phyloP scores from a whole-genome alignment of 768 basidiomycete species.

The Podaxis rugospora region DNA sequence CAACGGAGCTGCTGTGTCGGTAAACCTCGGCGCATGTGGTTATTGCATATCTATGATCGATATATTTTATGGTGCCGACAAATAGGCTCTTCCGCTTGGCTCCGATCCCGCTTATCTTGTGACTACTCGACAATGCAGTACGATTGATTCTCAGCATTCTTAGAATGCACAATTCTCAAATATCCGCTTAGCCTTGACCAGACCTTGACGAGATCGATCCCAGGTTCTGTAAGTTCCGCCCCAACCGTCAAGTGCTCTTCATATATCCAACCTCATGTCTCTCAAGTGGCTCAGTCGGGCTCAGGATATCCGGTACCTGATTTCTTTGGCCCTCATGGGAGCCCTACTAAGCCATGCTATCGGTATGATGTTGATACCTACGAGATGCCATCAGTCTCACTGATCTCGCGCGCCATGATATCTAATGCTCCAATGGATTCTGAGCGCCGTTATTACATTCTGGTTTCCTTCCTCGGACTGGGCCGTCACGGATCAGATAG shows the following conservation, averaged over 20 bases:
- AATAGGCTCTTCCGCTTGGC: constrained; percentile 11
- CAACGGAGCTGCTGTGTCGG: constrained; percentile 31
- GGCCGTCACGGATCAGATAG: constrained; percentile 34
- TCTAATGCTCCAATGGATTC: neutral
- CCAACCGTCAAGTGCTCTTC: too few species aligned
- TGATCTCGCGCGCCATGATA: neutral
- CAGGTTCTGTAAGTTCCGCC: constrained; percentile 31
- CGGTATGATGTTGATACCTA: neutral
- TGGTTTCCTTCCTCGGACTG: constrained; percentile 43
- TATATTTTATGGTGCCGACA: constrained; percentile 31
- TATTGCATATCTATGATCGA: constrained; percentile 50
- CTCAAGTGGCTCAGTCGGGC: too few species aligned
- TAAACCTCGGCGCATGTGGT: constrained; percentile 60
- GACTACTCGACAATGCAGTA: neutral
- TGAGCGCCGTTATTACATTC: constrained; percentile 48
- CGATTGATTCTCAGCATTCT: neutral
- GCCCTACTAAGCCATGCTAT: too few species aligned
- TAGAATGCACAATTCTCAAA: constrained; percentile 26
- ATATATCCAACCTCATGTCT: neutral
- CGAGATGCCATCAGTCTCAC: neutral
- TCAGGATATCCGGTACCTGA: too few species aligned
- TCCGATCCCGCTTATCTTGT: constrained; percentile 14
- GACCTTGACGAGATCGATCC: constrained; percentile 9
- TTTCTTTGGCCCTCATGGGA: too few species aligned
- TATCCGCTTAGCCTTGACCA: constrained; percentile 25